Evolutionary conservation across 139 green algal genomes (phyloP).

Genomic region (Picochlorum sp.): DNA sequence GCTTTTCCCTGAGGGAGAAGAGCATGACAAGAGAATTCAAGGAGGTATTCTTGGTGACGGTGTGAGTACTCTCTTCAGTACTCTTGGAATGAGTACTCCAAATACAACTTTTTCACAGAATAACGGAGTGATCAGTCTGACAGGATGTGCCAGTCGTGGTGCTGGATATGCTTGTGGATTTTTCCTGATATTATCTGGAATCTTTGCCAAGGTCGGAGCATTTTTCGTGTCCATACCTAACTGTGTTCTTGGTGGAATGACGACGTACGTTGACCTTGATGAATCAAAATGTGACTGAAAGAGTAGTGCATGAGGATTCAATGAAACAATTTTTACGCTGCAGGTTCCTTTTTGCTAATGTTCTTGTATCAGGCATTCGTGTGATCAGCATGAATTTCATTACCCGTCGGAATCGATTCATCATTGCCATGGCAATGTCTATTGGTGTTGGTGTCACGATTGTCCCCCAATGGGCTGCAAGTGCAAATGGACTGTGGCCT

Average conservation of each 20-base stretch:
- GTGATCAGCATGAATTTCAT: slow-evolving; percentile 28
- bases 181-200: slow-evolving; percentile 50
- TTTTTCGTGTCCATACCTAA: slow-evolving; percentile 72
- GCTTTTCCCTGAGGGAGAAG: slow-evolving; percentile 20
- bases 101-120: slow-evolving; percentile 72
- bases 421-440: slow-evolving; percentile 20
- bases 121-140: slow-evolving; percentile 72
- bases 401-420: slow-evolving; percentile 22
- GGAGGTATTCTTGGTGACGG: slow-evolving; percentile 55
- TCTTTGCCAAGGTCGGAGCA: slow-evolving; percentile 53
- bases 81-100: slow-evolving; percentile 47
- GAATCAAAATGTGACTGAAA: background rate
- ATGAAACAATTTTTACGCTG: background rate
- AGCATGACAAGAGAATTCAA: slow-evolving; percentile 39
- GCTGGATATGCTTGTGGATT: slow-evolving; percentile 28
- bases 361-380: slow-evolving; percentile 54
- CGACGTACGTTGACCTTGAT: background rate
- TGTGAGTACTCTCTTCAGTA: slow-evolving; percentile 42
- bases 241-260: slow-evolving; percentile 67
- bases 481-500: slow-evolving; percentile 6
- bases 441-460: slow-evolving; percentile 26
- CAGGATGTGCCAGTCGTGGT: slow-evolving; percentile 42
- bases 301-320: slow-evolving; percentile 2
- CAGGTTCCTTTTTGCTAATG: slow-evolving; percentile 53
- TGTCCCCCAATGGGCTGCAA: slow-evolving; percentile 16